These are phyloP conservation scores for Mimosa pudica DNA, from an alignment of 306 rosid species.

Conservation along the genomic window DNA sequence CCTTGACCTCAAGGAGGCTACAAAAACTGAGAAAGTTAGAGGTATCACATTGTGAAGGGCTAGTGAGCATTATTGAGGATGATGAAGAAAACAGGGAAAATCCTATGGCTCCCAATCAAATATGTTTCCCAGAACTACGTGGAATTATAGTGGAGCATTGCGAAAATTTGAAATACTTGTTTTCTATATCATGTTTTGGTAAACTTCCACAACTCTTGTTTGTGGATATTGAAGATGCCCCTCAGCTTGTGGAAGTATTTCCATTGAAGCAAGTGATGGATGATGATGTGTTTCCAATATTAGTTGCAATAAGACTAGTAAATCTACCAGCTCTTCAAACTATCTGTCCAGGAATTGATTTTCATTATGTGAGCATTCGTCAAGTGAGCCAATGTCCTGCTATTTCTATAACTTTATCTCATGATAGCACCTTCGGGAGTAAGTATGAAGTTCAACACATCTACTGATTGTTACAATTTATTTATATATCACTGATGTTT, in stretches of 20 bases:
- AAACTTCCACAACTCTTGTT: not conserved
- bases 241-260: not conserved
- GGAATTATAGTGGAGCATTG: not conserved
- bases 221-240: conserved; percentile 4
- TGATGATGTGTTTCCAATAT: not conserved
- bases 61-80: conserved; percentile 8
- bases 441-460: not conserved
- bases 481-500: too few relatives aligned
- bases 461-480: not conserved
- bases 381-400: not conserved
- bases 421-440: rapidly evolving
- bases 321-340: not conserved
- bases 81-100: not conserved
- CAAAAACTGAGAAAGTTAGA: not conserved
- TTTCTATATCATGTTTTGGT: not conserved
- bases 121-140: not conserved
- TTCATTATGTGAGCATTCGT: not conserved
- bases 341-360: conserved; percentile 2
- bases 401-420: not conserved
- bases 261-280: not conserved
- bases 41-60: not conserved
- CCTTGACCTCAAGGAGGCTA: not conserved
- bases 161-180: conserved; percentile 1
- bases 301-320: not conserved
- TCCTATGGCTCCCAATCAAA: not conserved